These are phyloP conservation scores for Colletotrichum sp. DNA, from an alignment of 2,329 filamentous ascomycete species.

Conservation along the genomic window DNA sequence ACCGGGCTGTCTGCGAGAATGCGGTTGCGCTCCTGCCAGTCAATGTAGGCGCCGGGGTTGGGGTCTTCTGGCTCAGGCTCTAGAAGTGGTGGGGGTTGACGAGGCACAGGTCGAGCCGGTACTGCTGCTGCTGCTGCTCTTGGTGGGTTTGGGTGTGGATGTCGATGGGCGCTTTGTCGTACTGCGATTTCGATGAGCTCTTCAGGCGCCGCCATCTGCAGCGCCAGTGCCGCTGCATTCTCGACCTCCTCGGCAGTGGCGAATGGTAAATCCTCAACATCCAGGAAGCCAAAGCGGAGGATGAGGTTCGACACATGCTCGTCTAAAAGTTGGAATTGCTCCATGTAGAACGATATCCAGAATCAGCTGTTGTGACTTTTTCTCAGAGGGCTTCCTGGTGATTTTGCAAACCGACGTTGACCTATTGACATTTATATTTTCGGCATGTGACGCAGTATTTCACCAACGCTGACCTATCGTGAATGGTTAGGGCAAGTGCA, in stretches of 20 bases:
- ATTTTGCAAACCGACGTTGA: neutral
- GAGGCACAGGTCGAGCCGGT: neutral
- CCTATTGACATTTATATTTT: neutral
- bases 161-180: neutral
- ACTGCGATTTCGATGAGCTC: conserved; percentile 7
- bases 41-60: neutral
- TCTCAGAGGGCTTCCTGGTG: neutral
- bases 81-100: neutral
- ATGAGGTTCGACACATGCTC: conserved; percentile 12
- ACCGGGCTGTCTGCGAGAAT: neutral
- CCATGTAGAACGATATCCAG: neutral
- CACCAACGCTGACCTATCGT: neutral
- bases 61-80: neutral
- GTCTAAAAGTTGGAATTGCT: conserved; percentile 8
- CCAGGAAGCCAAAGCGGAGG: neutral
- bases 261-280: neutral
- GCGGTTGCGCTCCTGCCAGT: conserved; percentile 14
- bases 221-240: neutral
- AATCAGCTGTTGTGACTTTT: neutral
- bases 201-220: neutral
- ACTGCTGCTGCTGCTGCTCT: neutral
- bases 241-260: neutral
- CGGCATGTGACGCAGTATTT: neutral
- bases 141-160: neutral
- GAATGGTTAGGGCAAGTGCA: neutral